These are phyloP conservation scores for Hericium rajendrae DNA, from an alignment of 768 basidiomycete genomes.

Conservation along the genomic window DNA sequence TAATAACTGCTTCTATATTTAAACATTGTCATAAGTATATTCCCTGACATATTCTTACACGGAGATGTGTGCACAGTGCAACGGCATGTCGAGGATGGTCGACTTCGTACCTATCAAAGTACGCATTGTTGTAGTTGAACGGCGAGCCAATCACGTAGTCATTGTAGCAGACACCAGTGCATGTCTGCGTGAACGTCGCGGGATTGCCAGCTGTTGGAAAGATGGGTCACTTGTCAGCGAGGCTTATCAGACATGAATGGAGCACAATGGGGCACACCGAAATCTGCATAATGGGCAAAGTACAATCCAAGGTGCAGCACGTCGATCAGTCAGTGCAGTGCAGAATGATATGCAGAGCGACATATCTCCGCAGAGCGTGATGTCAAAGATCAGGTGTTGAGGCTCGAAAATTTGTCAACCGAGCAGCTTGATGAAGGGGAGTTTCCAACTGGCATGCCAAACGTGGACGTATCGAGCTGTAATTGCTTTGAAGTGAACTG, in stretches of 20 bases:
- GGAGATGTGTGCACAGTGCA: no score
- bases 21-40: no score
- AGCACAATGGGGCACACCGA: not conserved
- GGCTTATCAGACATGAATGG: not conserved
- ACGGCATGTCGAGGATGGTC: no score
- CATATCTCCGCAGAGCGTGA: constrained; percentile 58
- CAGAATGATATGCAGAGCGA: constrained; percentile 15
- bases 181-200: constrained; percentile 3
- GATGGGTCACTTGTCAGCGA: not conserved
- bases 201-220: constrained; percentile 2
- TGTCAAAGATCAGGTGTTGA: constrained; percentile 64
- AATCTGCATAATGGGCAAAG: not conserved
- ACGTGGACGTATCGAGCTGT: constrained; percentile 43
- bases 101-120: no score
- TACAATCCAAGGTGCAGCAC: constrained; percentile 6
- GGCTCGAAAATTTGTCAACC: constrained; percentile 44
- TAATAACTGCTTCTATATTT: no score
- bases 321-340: constrained; percentile 1
- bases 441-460: constrained; percentile 63
- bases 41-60: no score
- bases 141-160: constrained; percentile 27
- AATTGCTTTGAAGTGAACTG: constrained; percentile 34
- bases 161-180: constrained; percentile 12
- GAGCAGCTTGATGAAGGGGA: constrained; percentile 53
- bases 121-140: constrained; percentile 24